phyloP scores from a whole-genome alignment of 495 filamentous ascomycete species.

The Chaetomidium leptoderma region DNA sequence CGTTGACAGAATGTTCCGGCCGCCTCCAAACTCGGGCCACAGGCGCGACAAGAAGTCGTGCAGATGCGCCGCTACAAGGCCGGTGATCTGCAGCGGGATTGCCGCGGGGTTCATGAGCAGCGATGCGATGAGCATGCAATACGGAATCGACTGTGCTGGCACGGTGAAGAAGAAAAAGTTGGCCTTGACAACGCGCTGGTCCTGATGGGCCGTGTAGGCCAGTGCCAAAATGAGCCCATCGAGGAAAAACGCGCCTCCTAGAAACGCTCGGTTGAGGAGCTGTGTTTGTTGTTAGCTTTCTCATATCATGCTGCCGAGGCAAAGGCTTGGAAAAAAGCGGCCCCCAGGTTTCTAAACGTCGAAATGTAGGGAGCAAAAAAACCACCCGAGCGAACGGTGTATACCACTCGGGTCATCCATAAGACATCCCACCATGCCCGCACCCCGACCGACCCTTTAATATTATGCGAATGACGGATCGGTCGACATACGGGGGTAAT shows the following conservation, averaged over 20 bases:
- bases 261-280: slow-evolving; percentile 47
- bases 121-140: slow-evolving; percentile 65
- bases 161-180: slow-evolving; percentile 74
- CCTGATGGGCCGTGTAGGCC: slow-evolving; percentile 75
- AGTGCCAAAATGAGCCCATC: slow-evolving; percentile 69
- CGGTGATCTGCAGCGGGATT: slow-evolving; percentile 52
- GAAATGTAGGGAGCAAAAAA: slow-evolving; percentile 81
- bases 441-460: slow-evolving; percentile 62
- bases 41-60: slow-evolving; percentile 80
- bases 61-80: slow-evolving; percentile 75
- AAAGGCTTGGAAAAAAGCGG: background rate
- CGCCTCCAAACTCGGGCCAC: slow-evolving; percentile 79
- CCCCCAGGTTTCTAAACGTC: slow-evolving; percentile 14
- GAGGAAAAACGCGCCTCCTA: slow-evolving; percentile 52
- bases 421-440: slow-evolving; percentile 84
- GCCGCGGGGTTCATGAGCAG: slow-evolving; percentile 53
- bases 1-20: slow-evolving; percentile 64
- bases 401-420: slow-evolving; percentile 74
- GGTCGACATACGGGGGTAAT: slow-evolving; percentile 77
- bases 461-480: slow-evolving; percentile 70
- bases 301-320: background rate
- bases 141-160: slow-evolving; percentile 68
- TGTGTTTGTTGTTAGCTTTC: slow-evolving; percentile 29
- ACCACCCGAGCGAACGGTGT: slow-evolving; percentile 65
- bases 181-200: slow-evolving; percentile 66